Base-by-base conservation (phyloP, 257 asterid species). In the Agastache rugosa region DNA sequence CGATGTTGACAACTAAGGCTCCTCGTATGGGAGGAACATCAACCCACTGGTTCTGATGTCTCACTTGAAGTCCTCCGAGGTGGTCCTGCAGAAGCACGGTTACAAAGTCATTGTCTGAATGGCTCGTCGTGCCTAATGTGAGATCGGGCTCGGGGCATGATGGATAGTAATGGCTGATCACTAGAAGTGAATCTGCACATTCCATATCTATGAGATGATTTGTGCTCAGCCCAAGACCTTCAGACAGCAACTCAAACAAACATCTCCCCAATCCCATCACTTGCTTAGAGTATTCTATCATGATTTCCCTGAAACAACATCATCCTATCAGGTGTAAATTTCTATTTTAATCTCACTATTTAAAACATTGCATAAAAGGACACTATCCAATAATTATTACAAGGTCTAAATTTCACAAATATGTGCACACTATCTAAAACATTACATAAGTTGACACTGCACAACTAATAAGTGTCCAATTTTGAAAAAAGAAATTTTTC, bases 71-170 rank as follows among this genome's bases (percentile, higher is more conserved):
- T 7, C 90, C 88, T 61, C 90, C 86, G 0, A 81, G 14, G 6
- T 79, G 27, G 63, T 87, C 92, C 71, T 83, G 92, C 5, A 81
- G 78, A 5, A 87, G 82, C 15, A 83, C 71, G 4, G 83, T 82
- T 35, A 86, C 5, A 54, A 86, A 88, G 41, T 77, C 71, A 47
- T 63, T 65, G 80, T 88, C 89, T 0, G 86, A 64, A 65, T 88
- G 90, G n/a, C 4, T 29, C 11, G 48, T 63, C 0, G 72, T 17
- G n/a, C 82, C 87, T 1, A 82, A 6, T 16, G 91, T 81, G 54
- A 75, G 55, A 1, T 84, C 83, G 1, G 89, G 89, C 67, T 88
- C 80, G 0, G 93, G 90, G 61, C 90, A 86, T 11, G 83, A 23
- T 2, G 88, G 85, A 42, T 79, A 83, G 75, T 83, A 84, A 63